Percentiles rank a stretch among this genome's conserved stretches.
Evolutionary conservation across 78 protist genomes (phyloP).

Genomic region (Protostelium mycophagum): DNA sequence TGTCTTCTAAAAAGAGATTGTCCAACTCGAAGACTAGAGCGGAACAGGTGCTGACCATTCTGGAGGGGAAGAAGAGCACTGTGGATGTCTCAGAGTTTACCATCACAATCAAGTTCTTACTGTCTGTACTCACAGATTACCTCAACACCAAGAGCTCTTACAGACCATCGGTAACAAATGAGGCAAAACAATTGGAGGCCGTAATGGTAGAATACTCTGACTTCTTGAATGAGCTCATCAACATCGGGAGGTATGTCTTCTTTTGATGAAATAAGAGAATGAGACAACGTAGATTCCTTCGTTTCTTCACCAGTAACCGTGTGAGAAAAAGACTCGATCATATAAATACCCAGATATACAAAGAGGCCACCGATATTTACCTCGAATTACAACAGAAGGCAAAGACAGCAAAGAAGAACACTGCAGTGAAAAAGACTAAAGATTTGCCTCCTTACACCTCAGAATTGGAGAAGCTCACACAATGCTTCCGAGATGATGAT

Average conservation of each 20-base stretch:
- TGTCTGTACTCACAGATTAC: neutral
- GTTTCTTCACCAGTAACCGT: neutral
- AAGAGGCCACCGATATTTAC: neutral
- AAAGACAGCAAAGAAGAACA: neutral
- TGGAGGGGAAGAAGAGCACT: neutral
- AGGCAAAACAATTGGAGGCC: neutral
- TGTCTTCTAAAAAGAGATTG: neutral
- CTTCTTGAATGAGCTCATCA: neutral
- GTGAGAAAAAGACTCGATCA: neutral
- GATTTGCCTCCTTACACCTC: neutral
- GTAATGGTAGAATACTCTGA: neutral
- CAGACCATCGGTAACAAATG: neutral
- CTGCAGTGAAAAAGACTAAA: neutral
- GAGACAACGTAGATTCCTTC: neutral
- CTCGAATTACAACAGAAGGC: neutral
- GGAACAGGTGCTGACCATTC: neutral
- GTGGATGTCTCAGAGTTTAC: neutral
- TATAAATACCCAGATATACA: neutral
- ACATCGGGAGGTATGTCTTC: neutral
- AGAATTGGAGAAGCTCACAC: neutral
- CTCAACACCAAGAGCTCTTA: neutral
- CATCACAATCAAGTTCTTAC: neutral
- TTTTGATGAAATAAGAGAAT: neutral
- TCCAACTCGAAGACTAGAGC: neutral
- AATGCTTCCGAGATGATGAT: neutral